phyloP scores from a whole-genome alignment of 768 basidiomycete genomes.

The Chalciporus chontae region DNA sequence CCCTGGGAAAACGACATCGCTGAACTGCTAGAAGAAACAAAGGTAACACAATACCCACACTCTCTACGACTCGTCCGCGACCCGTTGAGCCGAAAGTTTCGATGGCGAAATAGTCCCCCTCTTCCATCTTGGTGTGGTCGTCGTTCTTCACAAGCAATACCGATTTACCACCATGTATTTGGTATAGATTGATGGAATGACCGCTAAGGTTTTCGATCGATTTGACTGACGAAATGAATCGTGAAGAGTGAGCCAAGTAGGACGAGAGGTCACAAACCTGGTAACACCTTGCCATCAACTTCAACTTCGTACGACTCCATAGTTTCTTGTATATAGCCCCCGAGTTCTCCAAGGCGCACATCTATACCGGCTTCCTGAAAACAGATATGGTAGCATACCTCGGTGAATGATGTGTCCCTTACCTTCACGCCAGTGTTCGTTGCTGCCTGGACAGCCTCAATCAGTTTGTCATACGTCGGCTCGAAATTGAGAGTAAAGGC shows the following conservation, averaged over 20 bases:
- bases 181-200: constrained; percentile 86
- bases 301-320: constrained; percentile 99
- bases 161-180: constrained; percentile 93
- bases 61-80: constrained; percentile 80
- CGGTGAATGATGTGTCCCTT: constrained; percentile 13
- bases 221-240: constrained; percentile 58
- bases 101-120: constrained; percentile 98
- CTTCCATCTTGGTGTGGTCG: constrained; percentile 96
- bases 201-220: constrained; percentile 92
- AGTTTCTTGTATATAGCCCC: constrained; percentile 90
- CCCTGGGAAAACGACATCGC: constrained; percentile 46
- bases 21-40: background rate
- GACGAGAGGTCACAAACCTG: constrained; percentile 47
- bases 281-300: constrained; percentile 76
- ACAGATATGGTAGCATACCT: background rate
- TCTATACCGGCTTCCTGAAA: constrained; percentile 93
- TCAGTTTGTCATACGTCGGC: constrained; percentile 81
- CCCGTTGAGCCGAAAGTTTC: constrained; percentile 99
- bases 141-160: constrained; percentile 86
- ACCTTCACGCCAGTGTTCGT: constrained; percentile 91
- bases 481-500: constrained; percentile 93
- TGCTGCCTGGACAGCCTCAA: constrained; percentile 91
- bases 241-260: background rate
- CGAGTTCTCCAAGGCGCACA: constrained; percentile 88
- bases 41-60: constrained; percentile 39